These are phyloP conservation scores for Priceomyces carsonii DNA, from an alignment of 805 yeast species.

Conservation along the genomic window DNA sequence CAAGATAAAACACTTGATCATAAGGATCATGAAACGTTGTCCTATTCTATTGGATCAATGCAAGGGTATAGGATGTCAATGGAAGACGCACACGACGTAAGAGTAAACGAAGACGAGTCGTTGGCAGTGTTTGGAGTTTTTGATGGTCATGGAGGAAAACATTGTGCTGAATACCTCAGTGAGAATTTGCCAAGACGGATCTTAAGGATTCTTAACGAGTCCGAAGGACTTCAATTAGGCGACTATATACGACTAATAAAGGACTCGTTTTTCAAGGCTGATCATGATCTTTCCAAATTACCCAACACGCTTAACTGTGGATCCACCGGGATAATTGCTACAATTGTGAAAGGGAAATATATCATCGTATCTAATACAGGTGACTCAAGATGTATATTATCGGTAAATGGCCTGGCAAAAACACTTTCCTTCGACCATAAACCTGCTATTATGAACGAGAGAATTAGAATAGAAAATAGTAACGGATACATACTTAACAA, in stretches of 20 bases:
- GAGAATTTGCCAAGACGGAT: conserved; percentile 39
- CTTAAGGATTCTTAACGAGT: conserved; percentile 25
- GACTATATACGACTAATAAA: conserved; percentile 23
- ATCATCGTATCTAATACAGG: conserved; percentile 72
- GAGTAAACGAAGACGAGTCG: conserved; percentile 43
- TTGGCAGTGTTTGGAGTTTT: conserved; percentile 65
- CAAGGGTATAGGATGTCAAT: conserved; percentile 74
- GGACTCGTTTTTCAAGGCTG: conserved; percentile 39
- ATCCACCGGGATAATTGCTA: conserved; percentile 40
- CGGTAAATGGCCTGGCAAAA: conserved; percentile 58
- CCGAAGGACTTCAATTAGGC: conserved; percentile 9
- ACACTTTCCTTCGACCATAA: conserved; percentile 47
- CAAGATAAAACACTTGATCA: conserved; percentile 64
- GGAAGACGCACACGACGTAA: conserved; percentile 72
- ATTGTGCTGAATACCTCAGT: conserved; percentile 56
- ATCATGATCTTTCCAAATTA: conserved; percentile 24
- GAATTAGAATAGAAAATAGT: conserved; percentile 43
- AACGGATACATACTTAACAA: conserved; percentile 37
- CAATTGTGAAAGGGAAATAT: conserved; percentile 29
- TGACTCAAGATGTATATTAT: conserved; percentile 68
- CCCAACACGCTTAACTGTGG: conserved; percentile 39
- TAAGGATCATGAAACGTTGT: conserved; percentile 43
- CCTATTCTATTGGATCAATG: conserved; percentile 71
- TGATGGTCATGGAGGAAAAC: conserved; percentile 82
- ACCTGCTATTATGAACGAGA: conserved; percentile 44